phyloP scores from a whole-genome alignment of 202 grass and related monocot genomes.

The Zoysia matrella region DNA sequence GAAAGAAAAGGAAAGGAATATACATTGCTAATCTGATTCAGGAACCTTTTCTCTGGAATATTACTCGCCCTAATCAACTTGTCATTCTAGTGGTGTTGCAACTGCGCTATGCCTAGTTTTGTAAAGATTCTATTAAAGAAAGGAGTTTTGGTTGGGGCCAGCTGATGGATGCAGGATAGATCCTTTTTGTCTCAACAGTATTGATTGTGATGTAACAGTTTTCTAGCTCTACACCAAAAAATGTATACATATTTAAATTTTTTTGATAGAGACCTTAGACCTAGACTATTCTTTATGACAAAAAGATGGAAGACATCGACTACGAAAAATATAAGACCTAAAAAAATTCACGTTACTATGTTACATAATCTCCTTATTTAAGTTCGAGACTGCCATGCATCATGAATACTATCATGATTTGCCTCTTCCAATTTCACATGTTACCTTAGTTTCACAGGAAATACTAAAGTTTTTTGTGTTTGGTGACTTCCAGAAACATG shows the following conservation, averaged over 20 bases:
- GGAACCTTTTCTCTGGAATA: neutral
- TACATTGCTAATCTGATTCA: neutral
- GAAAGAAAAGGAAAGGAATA: neutral
- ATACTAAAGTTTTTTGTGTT: conserved; percentile 34
- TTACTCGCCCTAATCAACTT: neutral
- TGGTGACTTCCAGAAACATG: conserved; percentile 65
- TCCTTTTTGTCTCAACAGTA: neutral
- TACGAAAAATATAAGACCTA: neutral
- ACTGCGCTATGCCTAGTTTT: neutral
- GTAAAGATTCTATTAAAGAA: conserved; percentile 6
- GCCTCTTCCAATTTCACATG: neutral
- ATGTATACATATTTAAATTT: conserved; percentile 25
- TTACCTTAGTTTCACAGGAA: conserved; percentile 15
- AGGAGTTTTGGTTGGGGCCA: neutral
- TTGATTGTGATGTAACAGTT: neutral
- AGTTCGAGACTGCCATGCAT: neutral
- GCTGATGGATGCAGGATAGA: neutral
- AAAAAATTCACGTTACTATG: neutral
- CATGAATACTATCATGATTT: neutral
- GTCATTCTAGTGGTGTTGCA: neutral
- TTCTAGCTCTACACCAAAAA: neutral
- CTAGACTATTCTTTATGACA: conserved; percentile 25
- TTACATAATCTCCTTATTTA: conserved; percentile 7
- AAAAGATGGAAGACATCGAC: neutral
- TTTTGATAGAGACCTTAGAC: conserved; percentile 31